Evolutionary conservation across 148 eudicot genomes (phyloP), one percentile per base, ranked within the genome.

Genomic region (Polygonum maritimum): DNA sequence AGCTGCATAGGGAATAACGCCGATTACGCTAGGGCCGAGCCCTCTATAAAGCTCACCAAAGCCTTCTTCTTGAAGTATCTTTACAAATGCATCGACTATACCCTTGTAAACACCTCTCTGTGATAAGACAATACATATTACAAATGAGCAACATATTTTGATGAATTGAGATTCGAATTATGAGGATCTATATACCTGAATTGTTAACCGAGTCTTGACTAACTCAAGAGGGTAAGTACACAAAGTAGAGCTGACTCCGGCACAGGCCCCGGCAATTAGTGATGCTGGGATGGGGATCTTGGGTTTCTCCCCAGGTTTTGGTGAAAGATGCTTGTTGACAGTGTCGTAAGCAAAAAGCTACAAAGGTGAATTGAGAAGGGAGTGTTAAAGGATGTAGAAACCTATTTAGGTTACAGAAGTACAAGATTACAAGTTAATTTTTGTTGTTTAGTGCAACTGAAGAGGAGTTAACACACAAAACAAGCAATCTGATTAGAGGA

Each of bases 161-260:
- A 57, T 57, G 7, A 13, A 63, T 63, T 26, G 36, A 22, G 0
- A n/a, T 75, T 13, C 16, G 16, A 13, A 16, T 14, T 49, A 49
- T 49, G 18, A 6, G 26, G 21, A 6, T 62, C 31, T 62, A 62
- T 35, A 10, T 79, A 92, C 99, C 97, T 96, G 97, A 77, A 96
- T 89, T 44, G 99, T 96, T 65, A 96, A 76, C 13, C 99, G 91
- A 77, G 99, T 96, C 85, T 96, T 96, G 78, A 96, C 87, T 79
- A 96, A 82, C 90, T 96, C 99, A 19, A 96, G 98, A 11, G 99
- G 99, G 82, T 96, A 96, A 22, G 93, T 96, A 45, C 82, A 80
- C 52, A 96, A 62, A 65, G 99, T 96, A 13, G 97, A 89, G 90
- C 89, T 87, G 60, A 96, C 90, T 74, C 98, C 99, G 35, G 99